phyloP scores from a whole-genome alignment of 2,329 filamentous ascomycete species.

The Diatrype stigma region DNA sequence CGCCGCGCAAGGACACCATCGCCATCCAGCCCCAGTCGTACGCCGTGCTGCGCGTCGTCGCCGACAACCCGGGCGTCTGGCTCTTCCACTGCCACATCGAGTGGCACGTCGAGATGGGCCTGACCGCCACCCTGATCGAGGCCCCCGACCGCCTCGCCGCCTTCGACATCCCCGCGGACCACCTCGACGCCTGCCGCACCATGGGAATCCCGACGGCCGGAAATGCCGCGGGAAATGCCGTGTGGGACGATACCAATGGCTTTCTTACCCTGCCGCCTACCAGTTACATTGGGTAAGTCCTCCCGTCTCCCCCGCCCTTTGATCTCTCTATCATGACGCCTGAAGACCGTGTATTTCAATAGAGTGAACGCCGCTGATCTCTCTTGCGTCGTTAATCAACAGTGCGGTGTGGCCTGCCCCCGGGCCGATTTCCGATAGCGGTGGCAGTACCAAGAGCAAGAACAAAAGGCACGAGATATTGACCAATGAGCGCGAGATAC shows the following conservation, averaged over 20 bases:
- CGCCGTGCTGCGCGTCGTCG: constrained; percentile 47
- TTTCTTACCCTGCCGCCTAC: constrained; percentile 26
- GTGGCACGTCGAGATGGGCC: constrained; percentile 58
- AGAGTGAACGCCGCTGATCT: too few species aligned
- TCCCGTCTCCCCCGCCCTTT: not conserved
- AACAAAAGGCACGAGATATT: not conserved
- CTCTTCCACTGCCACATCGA: constrained; percentile 58
- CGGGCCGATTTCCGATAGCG: not conserved
- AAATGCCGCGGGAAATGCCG: constrained; percentile 57
- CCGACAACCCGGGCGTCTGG: constrained; percentile 51
- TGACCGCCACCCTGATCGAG: constrained; percentile 53
- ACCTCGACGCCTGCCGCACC: constrained; percentile 44
- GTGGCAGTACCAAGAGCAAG: not conserved
- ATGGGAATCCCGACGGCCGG: constrained; percentile 47
- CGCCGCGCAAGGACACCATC: constrained; percentile 33
- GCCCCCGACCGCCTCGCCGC: constrained; percentile 52
- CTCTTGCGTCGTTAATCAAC: not conserved
- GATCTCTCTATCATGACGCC: too few species aligned
- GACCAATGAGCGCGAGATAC: not conserved
- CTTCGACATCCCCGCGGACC: constrained; percentile 54
- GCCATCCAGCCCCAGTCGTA: constrained; percentile 38
- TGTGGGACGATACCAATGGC: constrained; percentile 22
- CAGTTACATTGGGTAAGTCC: constrained; percentile 21
- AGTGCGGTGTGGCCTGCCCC: not conserved
- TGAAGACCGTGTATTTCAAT: too few species aligned